Evolutionary conservation across 169 alveolate genomes (phyloP), one percentile per base, ranked within the genome.

Genomic region (Eimeria necatrix): DNA sequence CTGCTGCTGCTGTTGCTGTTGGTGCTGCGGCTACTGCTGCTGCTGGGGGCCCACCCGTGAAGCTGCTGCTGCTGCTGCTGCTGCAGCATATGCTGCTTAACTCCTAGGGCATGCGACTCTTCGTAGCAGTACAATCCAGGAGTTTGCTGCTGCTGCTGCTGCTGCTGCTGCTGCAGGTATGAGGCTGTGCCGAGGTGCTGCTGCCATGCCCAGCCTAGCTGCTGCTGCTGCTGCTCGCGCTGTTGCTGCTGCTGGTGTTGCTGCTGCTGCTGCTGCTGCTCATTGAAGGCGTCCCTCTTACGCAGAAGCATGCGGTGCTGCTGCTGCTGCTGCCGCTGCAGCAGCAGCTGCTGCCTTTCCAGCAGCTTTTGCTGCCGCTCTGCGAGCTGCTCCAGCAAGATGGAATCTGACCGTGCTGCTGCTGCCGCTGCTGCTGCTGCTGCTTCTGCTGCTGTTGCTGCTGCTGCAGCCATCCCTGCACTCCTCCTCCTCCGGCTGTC

Each of bases 261-360:
- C 76, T 64, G 76, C 76, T 14, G 76, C 26, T 64, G 76, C 9
- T 9, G 76, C 26, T 14, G 41, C 76, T 64, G 76, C 26, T 64
- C 41, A 9, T 8, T 9, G 26, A 10, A 64, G 20, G 76, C 5
- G 26, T 24, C 26, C 32, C 26, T 10, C 76, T 64, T 64, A 10
- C 76, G 76, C 76, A 64, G 14, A 10, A 64, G 76, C 76, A 64
- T 5, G 41, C 76, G 14, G 8, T 64, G 76, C 76, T 64, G 76
- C 76, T 64, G 76, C 76, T 64, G 76, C 76, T 64, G 76, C 76
- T 64, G 76, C 41, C 26, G 76, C 76, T 64, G 76, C 76, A 64
- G 26, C 76, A 64, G 26, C 18, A 64, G 26, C 26, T 64, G 76
- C 76, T 64, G 76, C 9, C 26, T 10, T 8, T 9, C 41, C 41